Base-by-base conservation (phyloP, 2,329 filamentous ascomycete genomes). In the Talaromyces rugulosus region DNA sequence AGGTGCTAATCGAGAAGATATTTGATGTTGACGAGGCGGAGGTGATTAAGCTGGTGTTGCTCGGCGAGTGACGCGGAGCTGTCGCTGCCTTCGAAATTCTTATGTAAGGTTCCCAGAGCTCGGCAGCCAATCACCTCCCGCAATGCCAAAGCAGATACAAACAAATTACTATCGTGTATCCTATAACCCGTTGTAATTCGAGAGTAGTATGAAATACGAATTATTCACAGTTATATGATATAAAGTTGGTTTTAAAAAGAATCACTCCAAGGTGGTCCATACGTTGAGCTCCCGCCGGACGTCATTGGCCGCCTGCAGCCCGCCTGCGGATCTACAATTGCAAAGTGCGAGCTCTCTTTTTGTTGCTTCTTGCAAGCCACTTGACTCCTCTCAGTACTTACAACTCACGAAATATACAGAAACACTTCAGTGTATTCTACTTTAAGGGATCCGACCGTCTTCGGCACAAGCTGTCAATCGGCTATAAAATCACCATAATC, bases 41-140 rank as follows among this genome's bases (percentile, higher is more conserved):
- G 50, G 47, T 51, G 36, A 54, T 60, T 23, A n/a, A 53, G 65
- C 62, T 18, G 57, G 50, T 33, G 59, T 68, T 70, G 74, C 44
- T 52, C 50, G 31, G 54, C 18, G 36, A 58, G 47, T 63, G 72
- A 76, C 73, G 73, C 72, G 72, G 66, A 72, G 68, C 67, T 70
- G 69, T 65, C 74, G 73, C 71, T 75, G 72, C 73, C 74, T 76
- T 67, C 33, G 54, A 36, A 58, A 36, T 30, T 36, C 51, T 44
- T 52, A 47, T 64, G 42, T 53, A 62, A 50, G 40, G 30, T 31
- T 30, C 34, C 27, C 50, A 27, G 58, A 59, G 40, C 42, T 61
- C 61, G 60, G 52, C 50, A 36, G 50, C 64, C 56, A 52, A 59
- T 53, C 58, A 63, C n/a, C 12, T 30, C 23, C 30, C 27, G 50